phyloP scores from a whole-genome alignment of 2,329 filamentous ascomycete species.

The Fusarium chaquense region DNA sequence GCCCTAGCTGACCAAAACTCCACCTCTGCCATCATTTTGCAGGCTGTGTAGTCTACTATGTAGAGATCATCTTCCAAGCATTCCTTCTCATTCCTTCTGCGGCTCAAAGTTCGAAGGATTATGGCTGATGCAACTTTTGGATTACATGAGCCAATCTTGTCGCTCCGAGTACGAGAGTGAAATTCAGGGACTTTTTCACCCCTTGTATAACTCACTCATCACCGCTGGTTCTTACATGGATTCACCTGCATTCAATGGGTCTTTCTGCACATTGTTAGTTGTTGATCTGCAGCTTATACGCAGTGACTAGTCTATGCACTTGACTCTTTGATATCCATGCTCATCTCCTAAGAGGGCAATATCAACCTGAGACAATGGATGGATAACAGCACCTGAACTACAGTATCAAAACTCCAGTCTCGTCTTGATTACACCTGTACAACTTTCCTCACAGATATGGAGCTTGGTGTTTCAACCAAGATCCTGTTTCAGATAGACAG shows the following conservation, averaged over 20 bases:
- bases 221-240: background rate
- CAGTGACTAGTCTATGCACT: background rate
- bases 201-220: background rate
- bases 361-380: background rate
- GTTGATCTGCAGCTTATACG: background rate
- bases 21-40: background rate
- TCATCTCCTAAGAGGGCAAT: background rate
- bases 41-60: background rate
- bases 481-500: slow-evolving; percentile 10
- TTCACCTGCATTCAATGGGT: background rate
- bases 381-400: background rate
- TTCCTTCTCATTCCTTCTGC: background rate
- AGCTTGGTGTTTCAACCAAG: slow-evolving; percentile 9
- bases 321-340: background rate
- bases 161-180: background rate
- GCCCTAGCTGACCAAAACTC: background rate
- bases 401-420: background rate
- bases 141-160: background rate
- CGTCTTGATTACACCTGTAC: slow-evolving; percentile 11
- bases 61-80: background rate
- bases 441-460: background rate
- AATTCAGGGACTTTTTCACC: background rate
- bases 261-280: background rate
- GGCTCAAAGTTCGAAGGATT: background rate
- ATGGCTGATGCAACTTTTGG: background rate